Conservation (phyloP, 2,329 filamentous ascomycete species). For the Phyllosticta citribraziliensis region DNA sequence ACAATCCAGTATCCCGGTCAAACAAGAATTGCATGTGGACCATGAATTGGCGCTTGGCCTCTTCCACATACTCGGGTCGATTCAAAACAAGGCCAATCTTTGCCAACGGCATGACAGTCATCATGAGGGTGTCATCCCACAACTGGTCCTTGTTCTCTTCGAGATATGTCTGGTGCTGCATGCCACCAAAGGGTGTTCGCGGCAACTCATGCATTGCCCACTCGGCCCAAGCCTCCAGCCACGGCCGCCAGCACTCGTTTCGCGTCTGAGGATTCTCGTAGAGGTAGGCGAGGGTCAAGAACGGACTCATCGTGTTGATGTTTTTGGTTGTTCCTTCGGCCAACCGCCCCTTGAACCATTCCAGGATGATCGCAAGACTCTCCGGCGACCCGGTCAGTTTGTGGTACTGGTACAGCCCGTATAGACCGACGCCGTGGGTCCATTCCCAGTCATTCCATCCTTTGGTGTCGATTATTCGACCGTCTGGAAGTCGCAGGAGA, state of each 20-base stretch:
- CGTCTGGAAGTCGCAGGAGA: slow-evolving; percentile 59
- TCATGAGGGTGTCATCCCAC: slow-evolving; percentile 83
- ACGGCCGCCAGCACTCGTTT: slow-evolving; percentile 60
- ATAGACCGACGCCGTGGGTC: slow-evolving; percentile 71
- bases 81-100: slow-evolving; percentile 66
- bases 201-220: slow-evolving; percentile 72
- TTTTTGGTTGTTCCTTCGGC: slow-evolving; percentile 69
- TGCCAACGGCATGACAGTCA: slow-evolving; percentile 71
- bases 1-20: slow-evolving; percentile 60
- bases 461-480: slow-evolving; percentile 72
- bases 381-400: slow-evolving; percentile 54
- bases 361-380: slow-evolving; percentile 56
- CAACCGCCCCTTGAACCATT: slow-evolving; percentile 63
- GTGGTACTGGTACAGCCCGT: slow-evolving; percentile 77
- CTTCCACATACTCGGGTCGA: slow-evolving; percentile 62
- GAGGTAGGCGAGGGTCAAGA: slow-evolving; percentile 65
- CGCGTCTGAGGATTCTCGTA: slow-evolving; percentile 56
- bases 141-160: slow-evolving; percentile 63
- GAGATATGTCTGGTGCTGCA: slow-evolving; percentile 68
- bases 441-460: slow-evolving; percentile 79
- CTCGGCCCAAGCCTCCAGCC: slow-evolving; percentile 73
- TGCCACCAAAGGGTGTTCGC: slow-evolving; percentile 59
- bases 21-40: slow-evolving; percentile 71
- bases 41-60: slow-evolving; percentile 69
- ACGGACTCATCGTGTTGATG: slow-evolving; percentile 76